Evolutionary conservation across 805 yeast species (phyloP), one percentile per base, ranked within the genome.

Genomic region (Wickerhamomyces strasburgensis): DNA sequence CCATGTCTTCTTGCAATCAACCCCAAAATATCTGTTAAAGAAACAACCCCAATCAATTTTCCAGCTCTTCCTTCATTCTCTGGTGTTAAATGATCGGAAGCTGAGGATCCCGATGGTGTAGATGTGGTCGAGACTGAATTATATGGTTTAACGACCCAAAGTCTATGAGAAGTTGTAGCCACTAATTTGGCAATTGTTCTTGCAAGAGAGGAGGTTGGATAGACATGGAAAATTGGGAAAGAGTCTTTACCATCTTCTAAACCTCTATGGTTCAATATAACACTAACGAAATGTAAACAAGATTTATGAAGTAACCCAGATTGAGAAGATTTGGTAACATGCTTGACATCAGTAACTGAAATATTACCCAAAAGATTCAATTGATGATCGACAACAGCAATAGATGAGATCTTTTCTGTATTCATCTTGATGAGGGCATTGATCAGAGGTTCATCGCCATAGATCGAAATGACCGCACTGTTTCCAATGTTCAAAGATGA

Each of bases 191-290:
- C 98, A 54, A 93, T 73, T 7, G 94, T 87, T 58, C 96, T 75
- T 24, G 87, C 95, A 34, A 93, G 69, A 0, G 93, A 80, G 8
- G 94, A 78, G 28, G 73, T 72, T 43, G 78, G 75, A 44, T 85
- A 81, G 18, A 90, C 96, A 58, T 90, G 95, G 72, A 90, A 90
- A 28, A 93, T 90, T 14, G 98, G 98, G 70, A 83, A 90, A 29
- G 94, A 87, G 65, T 90, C 98, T 61, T 89, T 88, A 35, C 96
- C 96, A 56, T 88, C 89, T 53, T 83, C 94, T 23, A 90, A 70
- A 15, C 98, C 98, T 56, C 96, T 80, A 38, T 81, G 80, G 46
- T 84, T 81, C 46, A 93, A 72, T 43, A 89, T 88, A 44, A 88
- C 82, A 11, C 94, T 78, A 40, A 90, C 78, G 57, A 90, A 90